Evolutionary conservation across 1,139 yeast genomes (phyloP).

Genomic region (Zygoascus sp.): DNA sequence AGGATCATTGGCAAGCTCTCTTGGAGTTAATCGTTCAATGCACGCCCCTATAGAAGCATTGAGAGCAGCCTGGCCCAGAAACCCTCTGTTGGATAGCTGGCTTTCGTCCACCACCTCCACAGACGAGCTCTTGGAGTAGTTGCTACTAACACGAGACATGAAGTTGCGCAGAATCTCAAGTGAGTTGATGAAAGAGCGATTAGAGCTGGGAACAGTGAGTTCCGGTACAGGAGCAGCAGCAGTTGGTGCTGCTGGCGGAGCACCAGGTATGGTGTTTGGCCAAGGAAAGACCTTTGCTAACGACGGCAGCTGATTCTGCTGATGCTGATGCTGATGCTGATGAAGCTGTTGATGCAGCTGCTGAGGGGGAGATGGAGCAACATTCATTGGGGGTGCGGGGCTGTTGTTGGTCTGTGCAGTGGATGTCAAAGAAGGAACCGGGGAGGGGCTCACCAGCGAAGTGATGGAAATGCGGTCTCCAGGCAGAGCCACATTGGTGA

Average conservation of each 20-base stretch:
- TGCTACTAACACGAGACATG: neutral
- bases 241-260: no score
- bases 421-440: neutral
- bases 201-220: neutral
- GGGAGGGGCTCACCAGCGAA: neutral
- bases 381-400: no score
- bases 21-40: slow-evolving; percentile 39
- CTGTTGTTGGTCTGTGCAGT: neutral
- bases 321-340: no score
- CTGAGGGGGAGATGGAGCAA: no score
- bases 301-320: slow-evolving; percentile 1
- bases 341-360: no score
- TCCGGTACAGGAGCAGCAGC: neutral
- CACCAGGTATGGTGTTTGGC: no score
- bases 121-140: neutral
- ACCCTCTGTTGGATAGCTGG: slow-evolving; percentile 39
- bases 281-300: slow-evolving; percentile 7
- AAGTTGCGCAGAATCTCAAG: slow-evolving; percentile 15
- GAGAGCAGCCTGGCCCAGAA: slow-evolving; percentile 55
- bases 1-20: slow-evolving; percentile 6
- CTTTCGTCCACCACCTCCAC: neutral
- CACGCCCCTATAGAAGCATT: slow-evolving; percentile 55
- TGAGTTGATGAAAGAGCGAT: slow-evolving; percentile 11
- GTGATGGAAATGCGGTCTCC: neutral
- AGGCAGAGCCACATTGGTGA: neutral